These are phyloP conservation scores for Mucuna pruriens DNA, from an alignment of 306 rosid genomes.

Conservation along the genomic window DNA sequence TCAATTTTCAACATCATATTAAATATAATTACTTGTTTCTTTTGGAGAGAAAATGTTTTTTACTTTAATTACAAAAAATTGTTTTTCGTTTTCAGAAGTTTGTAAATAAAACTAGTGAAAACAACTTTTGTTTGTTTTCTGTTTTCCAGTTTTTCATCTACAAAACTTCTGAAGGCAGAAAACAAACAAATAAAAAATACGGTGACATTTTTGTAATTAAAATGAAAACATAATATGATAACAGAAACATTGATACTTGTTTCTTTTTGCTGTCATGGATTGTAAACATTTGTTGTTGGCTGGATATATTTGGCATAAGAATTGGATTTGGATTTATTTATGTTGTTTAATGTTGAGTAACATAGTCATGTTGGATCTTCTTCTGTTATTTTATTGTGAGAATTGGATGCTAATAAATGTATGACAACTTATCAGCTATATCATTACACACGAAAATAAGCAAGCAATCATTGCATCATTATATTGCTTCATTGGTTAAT, in stretches of 20 bases:
- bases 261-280: neutral
- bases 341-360: neutral
- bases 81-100: neutral
- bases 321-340: neutral
- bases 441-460: neutral
- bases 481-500: neutral
- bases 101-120: neutral
- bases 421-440: neutral
- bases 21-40: neutral
- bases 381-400: neutral
- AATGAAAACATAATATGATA: neutral
- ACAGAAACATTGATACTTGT: neutral
- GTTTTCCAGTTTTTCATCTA: neutral
- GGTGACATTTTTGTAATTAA: neutral
- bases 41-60: neutral
- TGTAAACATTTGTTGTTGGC: conserved; percentile 4
- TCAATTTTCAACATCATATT: neutral
- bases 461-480: neutral
- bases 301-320: neutral
- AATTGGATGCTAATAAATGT: neutral
- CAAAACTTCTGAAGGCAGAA: neutral
- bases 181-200: too few species aligned
- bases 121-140: neutral
- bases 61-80: neutral
- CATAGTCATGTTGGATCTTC: neutral